Evolutionary conservation across 169 alveolate genomes (phyloP).

Genomic region (Plasmodium ovale): DNA sequence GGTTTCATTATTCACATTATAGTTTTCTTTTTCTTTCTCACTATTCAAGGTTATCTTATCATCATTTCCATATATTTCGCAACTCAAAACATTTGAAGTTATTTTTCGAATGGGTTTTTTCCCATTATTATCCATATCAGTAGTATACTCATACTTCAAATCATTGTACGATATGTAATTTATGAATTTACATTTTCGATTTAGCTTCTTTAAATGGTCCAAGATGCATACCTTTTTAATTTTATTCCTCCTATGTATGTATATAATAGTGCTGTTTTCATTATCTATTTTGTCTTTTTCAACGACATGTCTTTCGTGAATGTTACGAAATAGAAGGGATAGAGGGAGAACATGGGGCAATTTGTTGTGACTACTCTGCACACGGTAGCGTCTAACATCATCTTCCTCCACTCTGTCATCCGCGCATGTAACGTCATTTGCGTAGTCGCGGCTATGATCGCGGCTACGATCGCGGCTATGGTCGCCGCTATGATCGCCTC

Average conservation of each 20-base stretch:
- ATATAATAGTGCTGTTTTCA: slow-evolving; percentile 35
- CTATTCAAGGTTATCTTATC: not conserved
- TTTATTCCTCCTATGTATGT: slow-evolving; percentile 51
- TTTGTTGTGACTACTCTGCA: not conserved
- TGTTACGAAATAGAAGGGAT: slow-evolving; percentile 26
- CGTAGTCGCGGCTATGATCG: too few species aligned
- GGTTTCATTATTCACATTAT: not conserved
- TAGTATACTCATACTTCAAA: not conserved
- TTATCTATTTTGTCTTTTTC: slow-evolving; percentile 36
- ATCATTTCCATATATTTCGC: not conserved
- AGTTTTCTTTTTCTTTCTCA: not conserved
- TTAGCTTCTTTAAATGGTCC: slow-evolving; percentile 51
- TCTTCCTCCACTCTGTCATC: too few species aligned
- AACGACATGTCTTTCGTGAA: slow-evolving; percentile 24
- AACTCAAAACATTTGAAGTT: not conserved
- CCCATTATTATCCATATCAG: not conserved
- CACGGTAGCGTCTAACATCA: not conserved
- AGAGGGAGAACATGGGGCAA: slow-evolving; percentile 44
- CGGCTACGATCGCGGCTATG: too few species aligned
- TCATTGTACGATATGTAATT: slow-evolving; percentile 43
- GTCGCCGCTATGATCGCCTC: too few species aligned
- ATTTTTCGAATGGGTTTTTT: not conserved
- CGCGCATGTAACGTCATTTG: too few species aligned
- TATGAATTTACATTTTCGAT: slow-evolving; percentile 47
- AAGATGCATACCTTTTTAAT: slow-evolving; percentile 42